phyloP scores from a whole-genome alignment of 225 moss, liverwort and hornwort genomes.

The Physcomitrellopsis africana region DNA sequence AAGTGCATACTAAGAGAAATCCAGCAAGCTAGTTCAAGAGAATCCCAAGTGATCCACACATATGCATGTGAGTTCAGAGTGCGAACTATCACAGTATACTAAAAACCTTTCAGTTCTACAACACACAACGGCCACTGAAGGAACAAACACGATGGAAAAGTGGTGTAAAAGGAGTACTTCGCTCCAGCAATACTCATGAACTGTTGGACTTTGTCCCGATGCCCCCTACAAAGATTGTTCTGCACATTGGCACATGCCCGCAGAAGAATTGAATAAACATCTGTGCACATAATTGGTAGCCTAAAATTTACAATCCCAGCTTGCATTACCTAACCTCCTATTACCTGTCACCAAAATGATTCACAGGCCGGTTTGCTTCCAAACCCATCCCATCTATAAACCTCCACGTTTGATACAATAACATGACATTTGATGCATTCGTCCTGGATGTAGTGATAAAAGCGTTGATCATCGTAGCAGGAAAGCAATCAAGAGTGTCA shows the following conservation, averaged over 20 bases:
- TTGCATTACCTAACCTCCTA: background rate
- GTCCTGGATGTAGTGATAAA: background rate
- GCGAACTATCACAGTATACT: background rate
- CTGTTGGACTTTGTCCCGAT: slow-evolving; percentile 96
- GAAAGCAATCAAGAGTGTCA: background rate
- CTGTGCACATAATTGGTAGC: background rate
- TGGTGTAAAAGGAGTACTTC: slow-evolving; percentile 54
- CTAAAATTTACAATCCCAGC: background rate
- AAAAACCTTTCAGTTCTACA: background rate
- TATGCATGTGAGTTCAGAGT: background rate
- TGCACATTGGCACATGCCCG: slow-evolving; percentile 43
- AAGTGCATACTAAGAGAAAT: background rate
- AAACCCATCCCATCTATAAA: background rate
- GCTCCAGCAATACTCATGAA: slow-evolving; percentile 96
- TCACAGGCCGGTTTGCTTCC: background rate
- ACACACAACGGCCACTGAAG: slow-evolving; percentile 6
- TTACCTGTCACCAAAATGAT: background rate
- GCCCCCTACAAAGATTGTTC: slow-evolving; percentile 93
- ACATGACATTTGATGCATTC: background rate
- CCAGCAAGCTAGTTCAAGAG: background rate
- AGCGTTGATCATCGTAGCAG: background rate
- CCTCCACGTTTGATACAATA: background rate
- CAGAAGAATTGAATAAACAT: background rate
- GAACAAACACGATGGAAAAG: slow-evolving; percentile 7
- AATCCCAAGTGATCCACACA: slow-evolving; percentile 16